Base-by-base conservation (phyloP, 805 yeast species). In the Sungouiella blattae region DNA sequence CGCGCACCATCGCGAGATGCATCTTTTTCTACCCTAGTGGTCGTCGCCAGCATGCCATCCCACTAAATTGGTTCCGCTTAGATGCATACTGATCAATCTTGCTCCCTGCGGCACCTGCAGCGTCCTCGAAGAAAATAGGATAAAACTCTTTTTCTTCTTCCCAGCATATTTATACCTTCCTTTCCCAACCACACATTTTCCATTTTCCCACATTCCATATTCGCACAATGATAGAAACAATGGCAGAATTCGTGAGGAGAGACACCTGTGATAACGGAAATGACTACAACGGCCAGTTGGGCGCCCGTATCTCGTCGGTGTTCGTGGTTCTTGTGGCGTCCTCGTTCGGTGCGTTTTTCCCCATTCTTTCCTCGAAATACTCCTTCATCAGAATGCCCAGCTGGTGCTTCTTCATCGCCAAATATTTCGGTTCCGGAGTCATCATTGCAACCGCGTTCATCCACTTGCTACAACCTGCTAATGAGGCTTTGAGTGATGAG, bases 341-440 rank as follows among this genome's bases (percentile, higher is more conserved):
- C 3, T 58, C 71, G 1, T 44, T 73, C 29, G 87, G 87, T 15
- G 55, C 81, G 2, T 74, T 73, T 41, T 74, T 81, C 59, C 88
- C 88, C 1, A 55, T 82, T 2, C 53, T 81, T 21, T 70, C 85
- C 0, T 78, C 84, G 4, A 66, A 66, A 41, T 75, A 73, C 49
- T 77, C 85, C 0, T 71, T 71, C 46, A 66, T 82, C 28, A 63
- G 77, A 43, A 47, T 81, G 40, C 87, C 87, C 1, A 49, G 69
- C 11, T 71, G 77, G 76, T 71, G 78, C 44, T 82, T 81, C 58
- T 80, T 81, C 53, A 55, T 78, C 31, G 79, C 85, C 32, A 83
- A 82, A 50, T 83, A 72, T 58, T 85, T 85, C 53, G 94, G 94
- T 41, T 80, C 89, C 3, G 94, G 94, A 36, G 91, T 85, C 32